phyloP scores from a whole-genome alignment of 176 grass and related monocot species.

The Triticum monococcum region DNA sequence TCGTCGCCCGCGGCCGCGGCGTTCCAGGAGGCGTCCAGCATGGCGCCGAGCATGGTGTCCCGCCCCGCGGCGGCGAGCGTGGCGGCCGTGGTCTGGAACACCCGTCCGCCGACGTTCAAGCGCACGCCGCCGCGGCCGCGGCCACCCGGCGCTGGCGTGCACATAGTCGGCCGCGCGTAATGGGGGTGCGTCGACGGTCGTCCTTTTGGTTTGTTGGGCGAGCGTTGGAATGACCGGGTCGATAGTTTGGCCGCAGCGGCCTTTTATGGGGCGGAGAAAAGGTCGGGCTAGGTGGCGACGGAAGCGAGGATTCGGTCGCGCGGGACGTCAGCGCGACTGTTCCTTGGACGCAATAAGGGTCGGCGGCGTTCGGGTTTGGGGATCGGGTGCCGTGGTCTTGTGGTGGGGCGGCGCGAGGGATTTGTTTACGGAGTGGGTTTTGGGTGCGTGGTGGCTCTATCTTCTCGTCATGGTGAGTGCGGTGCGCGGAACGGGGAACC shows the following conservation, averaged over 20 bases:
- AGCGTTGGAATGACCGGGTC: background rate
- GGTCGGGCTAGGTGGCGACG: background rate
- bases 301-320: constrained; percentile 22
- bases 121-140: constrained; percentile 56
- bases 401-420: background rate
- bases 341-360: constrained; percentile 19
- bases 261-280: constrained; percentile 21
- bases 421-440: background rate
- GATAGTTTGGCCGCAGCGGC: background rate
- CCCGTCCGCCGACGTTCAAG: constrained; percentile 73
- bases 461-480: constrained; percentile 2
- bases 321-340: constrained; percentile 20
- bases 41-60: constrained; percentile 93
- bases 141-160: background rate
- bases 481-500: background rate
- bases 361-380: background rate
- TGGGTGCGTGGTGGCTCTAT: background rate
- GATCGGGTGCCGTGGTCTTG: background rate
- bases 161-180: constrained; percentile 12
- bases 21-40: constrained; percentile 81
- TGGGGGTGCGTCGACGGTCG: background rate
- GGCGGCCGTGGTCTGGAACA: constrained; percentile 79
- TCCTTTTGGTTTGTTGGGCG: background rate
- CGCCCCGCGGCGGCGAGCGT: constrained; percentile 72
- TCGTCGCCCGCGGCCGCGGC: fast-evolving